Evolutionary conservation across 75 land plant species (phyloP), one percentile per base, ranked within the genome.

Genomic region (Azolla pinnata): DNA sequence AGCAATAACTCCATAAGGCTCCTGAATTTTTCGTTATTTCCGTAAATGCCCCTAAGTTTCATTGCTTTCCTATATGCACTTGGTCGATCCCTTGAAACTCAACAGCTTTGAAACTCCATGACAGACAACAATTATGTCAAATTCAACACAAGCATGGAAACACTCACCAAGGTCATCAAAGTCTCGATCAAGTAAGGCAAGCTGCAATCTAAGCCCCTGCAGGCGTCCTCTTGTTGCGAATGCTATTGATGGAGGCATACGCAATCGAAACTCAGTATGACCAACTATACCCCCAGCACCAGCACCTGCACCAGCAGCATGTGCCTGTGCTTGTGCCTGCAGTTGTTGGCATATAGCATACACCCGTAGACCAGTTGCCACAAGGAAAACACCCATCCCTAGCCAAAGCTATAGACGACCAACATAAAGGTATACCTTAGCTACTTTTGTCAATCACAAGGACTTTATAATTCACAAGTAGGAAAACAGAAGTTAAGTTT

Each of bases 271-370:
- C 57, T 92, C 97, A 20, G 95, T 75, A 34, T 83, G 96, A 62
- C 90, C 83, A 49, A 88, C 71, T 60, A 88, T 55, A 10, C 90
- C 84, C 57, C 77, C 84, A 50, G 85, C 87, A 27, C 83, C 79
- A 8, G 78, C 78, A 50, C 76, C 54, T 17, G 63, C 76, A 29
- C 55, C 71, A 31, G 65, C 76, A 77, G 85, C 85, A 76, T 80
- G 87, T 45, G 88, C 93, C 54, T 75, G 81, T 8, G 95, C 96
- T 57, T 85, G 89, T 31, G 84, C 95, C 72, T 88, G 95, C 29
- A 88, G 83, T 70, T 88, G 95, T 34, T 92, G 96, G 62, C 95
- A 88, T 17, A 91, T 80, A 32, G 97, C 96, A 67, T 84, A 87
- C 88, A 91, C 81, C 44, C 97, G 86, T n/a, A 91, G 63, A 46